Base-by-base conservation (phyloP, 345 rosid genomes). In the Euphorbia lathyris region DNA sequence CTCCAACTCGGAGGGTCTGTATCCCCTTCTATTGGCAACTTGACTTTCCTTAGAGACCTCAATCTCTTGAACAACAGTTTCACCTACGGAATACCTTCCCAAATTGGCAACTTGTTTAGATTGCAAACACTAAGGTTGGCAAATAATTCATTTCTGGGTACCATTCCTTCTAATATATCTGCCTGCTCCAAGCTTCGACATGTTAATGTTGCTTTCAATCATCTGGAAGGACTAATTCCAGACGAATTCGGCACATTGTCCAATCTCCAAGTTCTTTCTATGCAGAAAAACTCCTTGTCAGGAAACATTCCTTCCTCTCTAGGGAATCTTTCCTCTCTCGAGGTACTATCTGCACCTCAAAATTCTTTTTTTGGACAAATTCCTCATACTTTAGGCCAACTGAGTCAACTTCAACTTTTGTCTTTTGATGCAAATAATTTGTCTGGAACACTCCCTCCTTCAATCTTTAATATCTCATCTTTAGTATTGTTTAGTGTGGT, bases 291-390 rank as follows among this genome's bases (percentile, higher is more conserved):
- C 16, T 0, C 0, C 16, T 50, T 81, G 9, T 53, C 32, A 0
- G 77, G 84, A 50, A 32, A 63, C 57, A 65, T 75, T 3, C 70
- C 78, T 1, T 4, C 43, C 7, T 69, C 66, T 23, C 4, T 75
- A 0, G 74, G 71, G 20, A 58, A 58, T 34, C 38, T 58, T 10
- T 58, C 62, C 7, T 58, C 62, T 58, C 38, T 58, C 11, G 36
- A 58, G 20, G 20, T 29, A 58, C 62, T 58, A 12, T 58, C 36
- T 26, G 36, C 38, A 58, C 36, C 36, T 58, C 36, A 58, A 13
- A 58, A 58, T 17, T 14, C 7, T 12, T 8, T 58, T 3, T 3
- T 9, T 29, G 62, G 62, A 58, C 27, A 29, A 13, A 58, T 58
- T 29, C 62, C 62, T 2, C 36, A 58, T 13, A 1, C 38, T 27